Conservation (phyloP, 2,329 filamentous ascomycete genomes). For the Neonectria coccinea region DNA sequence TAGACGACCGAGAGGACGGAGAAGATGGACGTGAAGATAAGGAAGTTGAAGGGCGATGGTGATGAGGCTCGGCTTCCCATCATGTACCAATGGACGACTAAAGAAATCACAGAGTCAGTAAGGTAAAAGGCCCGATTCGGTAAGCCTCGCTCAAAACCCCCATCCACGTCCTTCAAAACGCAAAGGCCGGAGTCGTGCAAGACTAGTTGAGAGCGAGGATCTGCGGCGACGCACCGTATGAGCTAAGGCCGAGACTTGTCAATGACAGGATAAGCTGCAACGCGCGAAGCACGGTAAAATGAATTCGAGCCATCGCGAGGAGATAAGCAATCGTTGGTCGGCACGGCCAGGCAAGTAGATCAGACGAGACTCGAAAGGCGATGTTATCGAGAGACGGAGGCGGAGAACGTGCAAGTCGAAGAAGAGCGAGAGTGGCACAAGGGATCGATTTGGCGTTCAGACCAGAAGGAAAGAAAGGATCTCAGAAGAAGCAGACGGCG, state of each 20-base stretch:
- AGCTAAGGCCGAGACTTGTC: conserved; percentile 42
- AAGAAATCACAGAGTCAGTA: not conserved
- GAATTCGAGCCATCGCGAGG: conserved; percentile 35
- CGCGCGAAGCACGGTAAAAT: conserved; percentile 37
- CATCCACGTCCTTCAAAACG: not conserved
- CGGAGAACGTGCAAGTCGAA: not conserved
- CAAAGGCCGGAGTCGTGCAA: not conserved
- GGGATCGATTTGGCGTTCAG: conserved; percentile 24
- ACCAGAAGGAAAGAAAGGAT: conserved; percentile 27
- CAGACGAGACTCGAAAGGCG: conserved; percentile 10
- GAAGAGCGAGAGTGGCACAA: conserved; percentile 10
- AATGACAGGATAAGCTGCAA: conserved; percentile 41
- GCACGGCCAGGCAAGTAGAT: conserved; percentile 5
- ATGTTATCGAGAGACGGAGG: conserved; percentile 4
- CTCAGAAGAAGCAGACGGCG: conserved; percentile 31
- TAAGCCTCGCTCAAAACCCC: not conserved
- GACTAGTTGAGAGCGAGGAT: conserved; percentile 4
- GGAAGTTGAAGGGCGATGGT: conserved; percentile 69
- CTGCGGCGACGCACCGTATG: conserved; percentile 38
- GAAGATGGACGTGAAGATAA: conserved; percentile 66
- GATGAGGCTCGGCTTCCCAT: conserved; percentile 64
- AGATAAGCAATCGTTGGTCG: conserved; percentile 9
- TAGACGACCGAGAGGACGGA: conserved; percentile 67
- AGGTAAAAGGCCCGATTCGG: not conserved
- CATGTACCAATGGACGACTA: conserved; percentile 72